Evolutionary conservation across 1,139 yeast genomes (phyloP).

Genomic region (Kodamaea sp.): DNA sequence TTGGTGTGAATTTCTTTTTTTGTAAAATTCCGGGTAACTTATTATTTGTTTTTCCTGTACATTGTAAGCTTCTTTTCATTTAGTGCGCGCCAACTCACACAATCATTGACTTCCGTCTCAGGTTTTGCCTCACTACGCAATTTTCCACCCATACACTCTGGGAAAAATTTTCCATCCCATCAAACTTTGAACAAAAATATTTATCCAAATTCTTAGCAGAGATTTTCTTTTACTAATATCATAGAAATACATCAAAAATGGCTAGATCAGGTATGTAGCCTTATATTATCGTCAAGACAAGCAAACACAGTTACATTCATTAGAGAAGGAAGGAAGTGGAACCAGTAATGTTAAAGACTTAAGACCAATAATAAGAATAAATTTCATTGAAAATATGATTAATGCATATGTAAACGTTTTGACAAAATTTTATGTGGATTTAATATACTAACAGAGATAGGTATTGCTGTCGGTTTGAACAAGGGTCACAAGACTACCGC

Average conservation of each 20-base stretch:
- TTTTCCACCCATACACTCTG: neutral
- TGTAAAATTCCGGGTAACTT: neutral
- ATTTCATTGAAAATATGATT: neutral
- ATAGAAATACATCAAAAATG: constrained; percentile 36
- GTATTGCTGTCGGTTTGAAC: constrained; percentile 98
- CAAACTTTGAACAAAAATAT: constrained; percentile 4
- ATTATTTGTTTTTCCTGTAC: too few species aligned
- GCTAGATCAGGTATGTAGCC: constrained; percentile 60
- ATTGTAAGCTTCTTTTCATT: too few species aligned
- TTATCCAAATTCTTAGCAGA: constrained; percentile 12
- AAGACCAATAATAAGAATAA: neutral
- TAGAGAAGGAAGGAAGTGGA: too few species aligned
- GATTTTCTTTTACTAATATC: constrained; percentile 10
- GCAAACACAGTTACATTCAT: too few species aligned
- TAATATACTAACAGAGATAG: constrained; percentile 40
- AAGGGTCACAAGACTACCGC: constrained; percentile 97
- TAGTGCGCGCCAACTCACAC: too few species aligned
- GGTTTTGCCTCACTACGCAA: neutral
- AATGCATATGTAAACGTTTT: neutral
- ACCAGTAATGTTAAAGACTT: too few species aligned
- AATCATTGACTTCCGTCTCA: neutral
- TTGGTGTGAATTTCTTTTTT: neutral
- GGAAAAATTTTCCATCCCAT: constrained; percentile 8
- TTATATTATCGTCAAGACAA: too few species aligned
- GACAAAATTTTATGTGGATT: neutral